These are phyloP conservation scores for Calycina marina DNA, from an alignment of 2,329 filamentous ascomycete genomes.

Conservation along the genomic window DNA sequence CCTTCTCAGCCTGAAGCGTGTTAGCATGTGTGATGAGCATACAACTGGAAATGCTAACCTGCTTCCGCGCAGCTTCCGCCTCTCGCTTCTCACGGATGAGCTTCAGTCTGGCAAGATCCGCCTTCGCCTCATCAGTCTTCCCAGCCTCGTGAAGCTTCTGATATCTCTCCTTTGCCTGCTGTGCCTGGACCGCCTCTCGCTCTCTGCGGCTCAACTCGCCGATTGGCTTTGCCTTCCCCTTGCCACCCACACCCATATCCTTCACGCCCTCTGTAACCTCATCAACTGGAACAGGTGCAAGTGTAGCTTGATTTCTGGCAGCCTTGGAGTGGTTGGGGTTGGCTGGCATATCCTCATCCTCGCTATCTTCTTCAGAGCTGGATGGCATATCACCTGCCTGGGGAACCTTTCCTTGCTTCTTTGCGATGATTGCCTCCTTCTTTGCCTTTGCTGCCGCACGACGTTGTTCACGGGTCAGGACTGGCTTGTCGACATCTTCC, in stretches of 20 bases:
- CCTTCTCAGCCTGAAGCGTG: conserved; percentile 23
- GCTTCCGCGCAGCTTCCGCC: conserved; percentile 67
- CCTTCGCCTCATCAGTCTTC: conserved; percentile 91
- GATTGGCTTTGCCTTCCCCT: conserved; percentile 27
- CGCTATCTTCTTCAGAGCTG: conserved; percentile 45
- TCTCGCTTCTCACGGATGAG: conserved; percentile 77
- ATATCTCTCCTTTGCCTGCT: conserved; percentile 79
- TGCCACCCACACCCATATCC: conserved; percentile 32
- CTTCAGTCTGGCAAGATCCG: conserved; percentile 71
- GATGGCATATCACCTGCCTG: conserved; percentile 78
- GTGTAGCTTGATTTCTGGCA: conserved; percentile 41
- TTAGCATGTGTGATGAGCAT: conserved; percentile 8
- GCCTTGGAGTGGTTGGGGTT: conserved; percentile 89
- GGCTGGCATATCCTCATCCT: conserved; percentile 54
- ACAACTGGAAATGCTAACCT: conserved; percentile 38
- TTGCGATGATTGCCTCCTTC: conserved; percentile 77
- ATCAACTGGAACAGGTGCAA: conserved; percentile 27
- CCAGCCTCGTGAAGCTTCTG: conserved; percentile 84
- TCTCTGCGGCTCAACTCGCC: conserved; percentile 50
- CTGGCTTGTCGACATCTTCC: conserved; percentile 32
- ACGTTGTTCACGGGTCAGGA: conserved; percentile 74
- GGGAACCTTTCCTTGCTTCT: conserved; percentile 53
- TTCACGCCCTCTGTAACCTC: conserved; percentile 39
- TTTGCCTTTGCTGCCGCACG: conserved; percentile 76
- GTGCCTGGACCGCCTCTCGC: conserved; percentile 70